phyloP scores from a whole-genome alignment of 148 eudicot genomes.

The Suaeda aralocaspica region DNA sequence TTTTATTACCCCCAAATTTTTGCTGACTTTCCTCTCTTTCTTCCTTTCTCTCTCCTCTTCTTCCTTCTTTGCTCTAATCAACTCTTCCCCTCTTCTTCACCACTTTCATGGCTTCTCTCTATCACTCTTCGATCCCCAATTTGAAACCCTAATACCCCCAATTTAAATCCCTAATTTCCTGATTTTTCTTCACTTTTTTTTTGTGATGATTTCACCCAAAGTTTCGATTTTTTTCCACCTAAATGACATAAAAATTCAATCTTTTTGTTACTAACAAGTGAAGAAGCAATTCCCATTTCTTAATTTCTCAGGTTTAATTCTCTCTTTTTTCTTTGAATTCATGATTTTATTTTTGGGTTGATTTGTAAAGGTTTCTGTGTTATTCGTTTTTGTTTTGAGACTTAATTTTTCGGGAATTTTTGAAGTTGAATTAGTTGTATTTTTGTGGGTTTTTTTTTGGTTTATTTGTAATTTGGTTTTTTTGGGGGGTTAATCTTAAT shows the following conservation, averaged over 20 bases:
- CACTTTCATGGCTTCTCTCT: slow-evolving; percentile 5
- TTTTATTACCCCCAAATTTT: neutral
- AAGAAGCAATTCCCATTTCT: neutral
- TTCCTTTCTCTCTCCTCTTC: slow-evolving; percentile 4
- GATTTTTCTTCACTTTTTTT: neutral
- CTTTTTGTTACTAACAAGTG: neutral
- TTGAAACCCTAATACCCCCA: neutral
- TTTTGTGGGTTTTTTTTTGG: slow-evolving; percentile 12
- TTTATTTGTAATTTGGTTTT: slow-evolving; percentile 9
- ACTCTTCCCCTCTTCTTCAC: neutral
- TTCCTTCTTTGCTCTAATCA: neutral
- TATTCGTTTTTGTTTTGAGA: neutral
- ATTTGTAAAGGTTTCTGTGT: neutral
- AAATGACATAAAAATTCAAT: neutral
- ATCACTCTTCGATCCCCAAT: neutral
- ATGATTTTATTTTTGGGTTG: neutral
- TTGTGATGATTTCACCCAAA: neutral
- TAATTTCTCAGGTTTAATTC: slow-evolving; percentile 2
- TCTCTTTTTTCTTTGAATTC: neutral
- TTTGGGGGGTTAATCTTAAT: slow-evolving; percentile 13
- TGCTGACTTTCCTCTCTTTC: slow-evolving; percentile 23
- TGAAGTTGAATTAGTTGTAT: neutral
- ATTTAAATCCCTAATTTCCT: neutral
- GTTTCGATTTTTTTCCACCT: neutral
- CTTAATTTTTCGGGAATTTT: neutral